These are phyloP conservation scores for Tremella mesenterica DNA, from an alignment of 768 basidiomycete genomes.

Conservation along the genomic window DNA sequence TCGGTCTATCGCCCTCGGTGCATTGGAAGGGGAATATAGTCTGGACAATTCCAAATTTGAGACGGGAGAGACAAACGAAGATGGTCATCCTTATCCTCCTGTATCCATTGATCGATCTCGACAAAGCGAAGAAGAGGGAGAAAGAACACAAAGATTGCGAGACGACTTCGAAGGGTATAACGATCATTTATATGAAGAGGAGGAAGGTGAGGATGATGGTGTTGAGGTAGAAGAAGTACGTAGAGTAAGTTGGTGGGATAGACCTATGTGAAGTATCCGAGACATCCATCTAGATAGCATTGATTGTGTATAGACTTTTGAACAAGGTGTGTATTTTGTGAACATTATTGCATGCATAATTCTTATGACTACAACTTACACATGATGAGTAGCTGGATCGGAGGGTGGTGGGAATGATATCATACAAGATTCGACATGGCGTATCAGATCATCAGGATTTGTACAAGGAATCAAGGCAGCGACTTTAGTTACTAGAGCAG, in stretches of 20 bases:
- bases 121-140: conserved; percentile 9
- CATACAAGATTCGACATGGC: too few species aligned
- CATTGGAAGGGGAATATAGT: neutral
- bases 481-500: too few species aligned
- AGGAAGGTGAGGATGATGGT: conserved; percentile 48
- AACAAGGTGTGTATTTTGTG: too few species aligned
- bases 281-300: neutral
- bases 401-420: too few species aligned
- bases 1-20: neutral
- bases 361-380: too few species aligned
- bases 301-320: neutral
- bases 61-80: too few species aligned
- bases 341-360: too few species aligned
- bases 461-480: too few species aligned
- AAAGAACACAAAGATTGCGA: conserved; percentile 15
- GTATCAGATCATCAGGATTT: too few species aligned
- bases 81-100: neutral
- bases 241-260: conserved; percentile 26
- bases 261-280: conserved; percentile 7
- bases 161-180: conserved; percentile 38
- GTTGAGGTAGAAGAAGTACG: conserved; percentile 12
- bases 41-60: too few species aligned
- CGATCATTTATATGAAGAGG: conserved; percentile 8
- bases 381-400: too few species aligned
- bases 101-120: neutral